Conservation (phyloP, 2,329 filamentous ascomycete genomes). For the Hysterium pulicare region DNA sequence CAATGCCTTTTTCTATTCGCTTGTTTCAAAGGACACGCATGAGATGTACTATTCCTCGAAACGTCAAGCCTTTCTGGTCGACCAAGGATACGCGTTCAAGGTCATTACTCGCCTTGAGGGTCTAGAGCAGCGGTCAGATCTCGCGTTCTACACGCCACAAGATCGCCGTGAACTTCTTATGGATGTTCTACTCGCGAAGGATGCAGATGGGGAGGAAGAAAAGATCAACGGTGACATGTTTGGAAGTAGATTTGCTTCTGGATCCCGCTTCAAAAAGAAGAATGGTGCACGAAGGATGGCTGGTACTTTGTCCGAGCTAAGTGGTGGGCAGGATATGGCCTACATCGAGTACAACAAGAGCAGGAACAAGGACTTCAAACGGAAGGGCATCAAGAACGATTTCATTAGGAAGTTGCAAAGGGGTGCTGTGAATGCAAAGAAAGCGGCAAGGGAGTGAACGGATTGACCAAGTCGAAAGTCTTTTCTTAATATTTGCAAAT, state of each 20-base stretch:
- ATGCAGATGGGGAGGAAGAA: conserved; percentile 66
- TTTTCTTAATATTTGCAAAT: too few relatives aligned
- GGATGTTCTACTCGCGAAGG: conserved; percentile 85
- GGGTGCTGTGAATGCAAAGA: conserved; percentile 11
- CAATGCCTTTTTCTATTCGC: conserved; percentile 97
- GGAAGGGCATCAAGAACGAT: conserved; percentile 37
- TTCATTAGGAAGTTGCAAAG: conserved; percentile 45
- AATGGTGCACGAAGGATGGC: conserved; percentile 72
- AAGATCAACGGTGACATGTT: conserved; percentile 68
- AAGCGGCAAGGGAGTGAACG: background rate
- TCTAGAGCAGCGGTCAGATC: conserved; percentile 75
- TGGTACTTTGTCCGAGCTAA: conserved; percentile 78
- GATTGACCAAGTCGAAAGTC: background rate
- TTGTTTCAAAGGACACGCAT: conserved; percentile 94
- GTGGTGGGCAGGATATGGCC: conserved; percentile 95
- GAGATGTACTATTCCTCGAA: conserved; percentile 99
- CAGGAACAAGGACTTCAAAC: conserved; percentile 46
- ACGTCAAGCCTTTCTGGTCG: conserved; percentile 92
- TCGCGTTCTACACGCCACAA: conserved; percentile 74
- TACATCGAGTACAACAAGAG: conserved; percentile 54
- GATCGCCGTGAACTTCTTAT: conserved; percentile 84
- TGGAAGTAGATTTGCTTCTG: conserved; percentile 43
- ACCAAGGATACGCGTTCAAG: conserved; percentile 98
- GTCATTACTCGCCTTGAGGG: conserved; percentile 95
- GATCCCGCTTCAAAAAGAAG: conserved; percentile 52